A percentile compares a stretch with the other conserved stretches of the same genome.
Evolutionary conservation across 139 green algal species (phyloP).

Genomic region (Chlorella sorokiniana): DNA sequence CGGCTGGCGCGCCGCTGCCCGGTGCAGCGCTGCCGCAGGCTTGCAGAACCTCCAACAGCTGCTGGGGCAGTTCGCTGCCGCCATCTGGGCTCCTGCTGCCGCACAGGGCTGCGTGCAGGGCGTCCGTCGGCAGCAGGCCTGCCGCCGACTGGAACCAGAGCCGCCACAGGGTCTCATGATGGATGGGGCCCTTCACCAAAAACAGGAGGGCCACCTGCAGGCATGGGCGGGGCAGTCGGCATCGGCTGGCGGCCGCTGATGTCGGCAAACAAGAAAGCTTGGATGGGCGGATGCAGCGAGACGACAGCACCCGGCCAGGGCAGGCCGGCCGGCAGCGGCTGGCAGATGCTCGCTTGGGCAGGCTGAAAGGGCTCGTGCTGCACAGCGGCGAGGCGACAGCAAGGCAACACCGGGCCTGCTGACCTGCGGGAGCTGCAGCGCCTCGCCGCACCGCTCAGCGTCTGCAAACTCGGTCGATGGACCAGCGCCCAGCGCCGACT

Average conservation of each 20-base stretch:
- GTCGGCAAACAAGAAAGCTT: neutral
- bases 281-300: neutral
- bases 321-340: too few species aligned
- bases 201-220: constrained; percentile 50
- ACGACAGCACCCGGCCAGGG: too few species aligned
- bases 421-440: neutral
- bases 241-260: too few species aligned
- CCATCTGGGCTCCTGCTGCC: neutral
- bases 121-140: constrained; percentile 2
- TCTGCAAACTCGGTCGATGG: neutral
- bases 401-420: neutral
- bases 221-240: neutral
- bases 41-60: neutral
- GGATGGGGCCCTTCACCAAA: constrained; percentile 31
- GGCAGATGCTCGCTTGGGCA: neutral
- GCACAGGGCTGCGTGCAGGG: neutral
- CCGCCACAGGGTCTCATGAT: constrained; percentile 30
- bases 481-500: too few species aligned
- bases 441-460: neutral
- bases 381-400: neutral
- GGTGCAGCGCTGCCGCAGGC: neutral
- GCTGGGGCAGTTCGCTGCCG: neutral
- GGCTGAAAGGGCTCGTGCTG: too few species aligned
- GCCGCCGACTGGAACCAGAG: constrained; percentile 24
- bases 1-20: too few species aligned